Percentiles rank a stretch among this genome's conserved stretches.
Evolutionary conservation across 1,139 yeast species (phyloP).

Genomic region (Kodamaea alishanica): DNA sequence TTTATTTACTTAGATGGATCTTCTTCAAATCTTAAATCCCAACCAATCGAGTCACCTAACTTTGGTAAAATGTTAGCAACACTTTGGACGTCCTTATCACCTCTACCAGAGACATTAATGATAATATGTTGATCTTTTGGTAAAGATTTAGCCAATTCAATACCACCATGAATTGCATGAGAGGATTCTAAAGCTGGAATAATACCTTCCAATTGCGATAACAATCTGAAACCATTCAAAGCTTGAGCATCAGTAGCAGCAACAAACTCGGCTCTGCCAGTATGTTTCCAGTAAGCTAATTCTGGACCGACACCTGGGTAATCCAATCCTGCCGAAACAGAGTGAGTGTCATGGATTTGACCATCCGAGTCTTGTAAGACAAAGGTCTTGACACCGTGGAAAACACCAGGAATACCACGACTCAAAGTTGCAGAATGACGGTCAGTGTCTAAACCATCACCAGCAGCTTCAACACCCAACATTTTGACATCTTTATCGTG

Average conservation of each 20-base stretch:
- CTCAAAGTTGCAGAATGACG: conserved; percentile 91
- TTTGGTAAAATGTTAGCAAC: conserved; percentile 91
- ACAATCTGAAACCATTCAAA: conserved; percentile 77
- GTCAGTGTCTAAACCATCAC: conserved; percentile 87
- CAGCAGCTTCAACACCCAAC: conserved; percentile 98
- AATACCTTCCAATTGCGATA: conserved; percentile 94
- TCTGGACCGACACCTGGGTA: conserved; percentile 99
- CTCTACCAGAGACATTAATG: conserved; percentile 94
- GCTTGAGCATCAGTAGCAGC: conserved; percentile 97
- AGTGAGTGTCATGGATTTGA: conserved; percentile 95
- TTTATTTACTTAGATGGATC: conserved; percentile 36
- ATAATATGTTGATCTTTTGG: conserved; percentile 74
- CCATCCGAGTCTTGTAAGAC: conserved; percentile 90
- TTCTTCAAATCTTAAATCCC: conserved; percentile 90
- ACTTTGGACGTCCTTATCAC: conserved; percentile 97
- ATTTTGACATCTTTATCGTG: conserved; percentile 71
- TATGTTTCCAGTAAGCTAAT: conserved; percentile 89
- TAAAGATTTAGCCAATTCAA: conserved; percentile 84
- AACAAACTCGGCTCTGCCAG: conserved; percentile 84
- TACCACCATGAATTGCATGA: conserved; percentile 91
- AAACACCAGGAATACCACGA: conserved; percentile 92
- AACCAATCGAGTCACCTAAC: conserved; percentile 84
- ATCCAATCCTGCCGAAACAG: conserved; percentile 97
- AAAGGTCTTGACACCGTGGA: conserved; percentile 95
- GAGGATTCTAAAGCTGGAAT: conserved; percentile 98